Evolutionary conservation across 352 stramenopile species (phyloP).

Genomic region (Chrysophaeum taylorii): DNA sequence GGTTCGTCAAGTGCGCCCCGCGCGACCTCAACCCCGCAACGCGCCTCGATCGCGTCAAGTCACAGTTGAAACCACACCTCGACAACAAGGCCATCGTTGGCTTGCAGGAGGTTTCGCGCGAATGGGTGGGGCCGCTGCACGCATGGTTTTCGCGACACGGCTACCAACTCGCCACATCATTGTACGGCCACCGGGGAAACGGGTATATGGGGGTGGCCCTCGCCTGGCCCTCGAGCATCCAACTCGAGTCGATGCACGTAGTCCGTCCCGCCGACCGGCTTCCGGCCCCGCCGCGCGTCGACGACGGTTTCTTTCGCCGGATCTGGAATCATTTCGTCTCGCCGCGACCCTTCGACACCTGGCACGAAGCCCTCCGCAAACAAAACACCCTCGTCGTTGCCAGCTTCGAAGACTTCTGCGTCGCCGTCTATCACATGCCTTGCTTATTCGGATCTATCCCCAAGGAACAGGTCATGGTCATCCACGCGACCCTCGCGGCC

Average conservation of each 20-base stretch:
- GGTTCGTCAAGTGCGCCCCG: constrained; percentile 46
- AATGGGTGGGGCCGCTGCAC: constrained; percentile 52
- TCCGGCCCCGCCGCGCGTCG: constrained; percentile 35
- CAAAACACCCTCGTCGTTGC: constrained; percentile 53
- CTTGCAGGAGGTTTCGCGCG: constrained; percentile 61
- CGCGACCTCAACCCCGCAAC: constrained; percentile 43
- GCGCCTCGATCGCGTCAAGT: constrained; percentile 40
- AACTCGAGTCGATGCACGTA: constrained; percentile 46
- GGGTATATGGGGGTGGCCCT: constrained; percentile 68
- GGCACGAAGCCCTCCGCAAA: constrained; percentile 43
- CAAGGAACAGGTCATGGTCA: constrained; percentile 50
- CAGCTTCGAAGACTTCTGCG: constrained; percentile 45
- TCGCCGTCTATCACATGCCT: constrained; percentile 74
- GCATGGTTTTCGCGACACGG: constrained; percentile 45
- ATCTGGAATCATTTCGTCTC: background rate
- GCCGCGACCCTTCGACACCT: constrained; percentile 34
- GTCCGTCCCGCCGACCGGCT: constrained; percentile 36
- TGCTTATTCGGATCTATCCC: constrained; percentile 53
- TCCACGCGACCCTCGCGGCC: constrained; percentile 52
- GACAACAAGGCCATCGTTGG: constrained; percentile 46
- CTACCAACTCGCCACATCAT: constrained; percentile 54
- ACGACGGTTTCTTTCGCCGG: background rate
- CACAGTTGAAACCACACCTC: constrained; percentile 53
- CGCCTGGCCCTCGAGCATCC: constrained; percentile 42
- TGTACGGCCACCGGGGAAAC: constrained; percentile 66